Base-by-base conservation (phyloP, 805 yeast genomes). In the Metschnikowia colocasiae region DNA sequence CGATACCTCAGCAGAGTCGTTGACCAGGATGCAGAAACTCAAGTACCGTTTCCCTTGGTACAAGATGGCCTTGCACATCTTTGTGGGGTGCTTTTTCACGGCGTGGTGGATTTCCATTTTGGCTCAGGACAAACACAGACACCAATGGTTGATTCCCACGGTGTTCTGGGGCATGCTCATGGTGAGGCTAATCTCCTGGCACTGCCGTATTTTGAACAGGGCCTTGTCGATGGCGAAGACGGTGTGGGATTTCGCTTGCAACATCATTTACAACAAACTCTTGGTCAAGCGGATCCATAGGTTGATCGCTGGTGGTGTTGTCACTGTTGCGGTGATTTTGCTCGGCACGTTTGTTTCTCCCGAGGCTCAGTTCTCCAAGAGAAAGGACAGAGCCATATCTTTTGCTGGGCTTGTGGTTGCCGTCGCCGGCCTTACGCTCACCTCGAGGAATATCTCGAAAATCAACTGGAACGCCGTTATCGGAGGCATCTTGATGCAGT, bases 381-480 rank as follows among this genome's bases (percentile, higher is more conserved):
- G 79, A 51, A 52, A 63, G 20, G 85, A 81, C 53, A 71, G 85
- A 47, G 83, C 80, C 3, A 67, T 80, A 39, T 79, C 85, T 5
- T 78, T 81, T 55, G 71, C 79, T 43, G 86, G 86, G 0, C 62
- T 74, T 43, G 57, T 75, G 29, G 76, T 80, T 25, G 71, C 82
- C 16, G 54, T 80, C 33, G 54, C 61, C 27, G 66, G 67, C 0
- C 68, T 81, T 45, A 80, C 61, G 49, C 43, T 64, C 34, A 71
- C 83, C 30, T 76, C 82, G 10, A 66, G 65, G 31, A 68, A 77
- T 59, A 65, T 79, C 54, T 45, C 58, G 22, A 67, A 63, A 44
- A 69, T 81, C 54, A 68, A 73, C 46, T 81, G 85, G 83, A 73
- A 77, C 53, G 78, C 84, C 3, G 83, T 81, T 22, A 75, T 78